These are phyloP conservation scores for Pseudopyricularia cyperi DNA, from an alignment of 2,329 filamentous ascomycete genomes.

Conservation along the genomic window DNA sequence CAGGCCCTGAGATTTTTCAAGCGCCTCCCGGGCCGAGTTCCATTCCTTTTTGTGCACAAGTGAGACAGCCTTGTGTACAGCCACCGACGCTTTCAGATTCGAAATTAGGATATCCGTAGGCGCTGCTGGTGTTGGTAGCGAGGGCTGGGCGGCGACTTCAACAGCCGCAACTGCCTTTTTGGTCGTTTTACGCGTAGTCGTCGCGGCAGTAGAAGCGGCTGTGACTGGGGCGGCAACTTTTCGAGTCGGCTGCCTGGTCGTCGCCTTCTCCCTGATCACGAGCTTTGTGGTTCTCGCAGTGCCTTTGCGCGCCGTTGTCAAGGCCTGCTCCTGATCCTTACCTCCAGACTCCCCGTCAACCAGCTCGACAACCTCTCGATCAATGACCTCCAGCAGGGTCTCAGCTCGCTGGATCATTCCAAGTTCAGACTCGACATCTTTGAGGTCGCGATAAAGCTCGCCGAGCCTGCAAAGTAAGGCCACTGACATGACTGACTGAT, in stretches of 20 bases:
- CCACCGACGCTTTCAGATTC: conserved; percentile 23
- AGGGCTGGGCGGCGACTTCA: background rate
- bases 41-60: conserved; percentile 40
- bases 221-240: conserved; percentile 9
- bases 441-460: conserved; percentile 38
- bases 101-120: conserved; percentile 16
- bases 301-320: conserved; percentile 1
- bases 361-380: background rate
- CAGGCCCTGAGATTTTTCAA: conserved; percentile 5
- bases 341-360: background rate
- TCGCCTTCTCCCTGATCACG: conserved; percentile 7
- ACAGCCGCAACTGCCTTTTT: conserved; percentile 7
- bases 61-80: conserved; percentile 29
- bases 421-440: conserved; percentile 27
- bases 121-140: background rate
- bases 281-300: conserved; percentile 14
- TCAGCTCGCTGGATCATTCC: conserved; percentile 36
- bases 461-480: conserved; percentile 41
- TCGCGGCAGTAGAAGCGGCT: background rate
- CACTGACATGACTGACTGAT: conserved; percentile 29
- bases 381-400: conserved; percentile 25
- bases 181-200: conserved; percentile 9
- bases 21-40: conserved; percentile 20
- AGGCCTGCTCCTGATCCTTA: background rate
- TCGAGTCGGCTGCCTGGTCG: conserved; percentile 6